Conservation (phyloP, 306 rosid species). For the Gillenia trifoliata region DNA sequence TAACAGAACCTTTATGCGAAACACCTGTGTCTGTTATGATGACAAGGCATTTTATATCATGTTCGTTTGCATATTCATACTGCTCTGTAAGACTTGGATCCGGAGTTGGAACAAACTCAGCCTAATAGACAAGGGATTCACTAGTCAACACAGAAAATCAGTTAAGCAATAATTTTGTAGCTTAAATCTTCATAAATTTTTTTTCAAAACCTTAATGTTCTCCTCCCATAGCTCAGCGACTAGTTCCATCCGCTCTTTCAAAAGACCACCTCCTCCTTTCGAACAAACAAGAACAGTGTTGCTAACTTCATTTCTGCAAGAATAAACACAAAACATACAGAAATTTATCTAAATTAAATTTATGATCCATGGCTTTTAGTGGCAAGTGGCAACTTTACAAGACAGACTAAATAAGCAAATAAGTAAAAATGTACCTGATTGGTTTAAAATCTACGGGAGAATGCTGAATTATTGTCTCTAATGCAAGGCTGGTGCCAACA, state of each 20-base stretch:
- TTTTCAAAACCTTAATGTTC: conserved; percentile 65
- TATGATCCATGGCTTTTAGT: conserved; percentile 2
- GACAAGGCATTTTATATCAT: conserved; percentile 83
- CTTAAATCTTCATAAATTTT: conserved; percentile 9
- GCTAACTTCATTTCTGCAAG: conserved; percentile 64
- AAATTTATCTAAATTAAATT: neutral
- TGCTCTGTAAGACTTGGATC: conserved; percentile 98
- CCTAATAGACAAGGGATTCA: conserved; percentile 45
- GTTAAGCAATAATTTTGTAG: conserved; percentile 1
- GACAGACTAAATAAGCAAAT: conserved; percentile 12
- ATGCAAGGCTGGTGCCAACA: conserved; percentile 88
- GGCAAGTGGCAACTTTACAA: conserved; percentile 11
- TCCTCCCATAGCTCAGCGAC: conserved; percentile 86
- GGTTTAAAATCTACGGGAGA: conserved; percentile 62
- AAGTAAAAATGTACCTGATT: conserved; percentile 39
- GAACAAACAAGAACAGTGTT: conserved; percentile 76
- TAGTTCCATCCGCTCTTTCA: conserved; percentile 82
- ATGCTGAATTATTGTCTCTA: conserved; percentile 85
- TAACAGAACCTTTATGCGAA: conserved; percentile 53
- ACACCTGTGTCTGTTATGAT: conserved; percentile 69
- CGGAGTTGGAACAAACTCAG: conserved; percentile 69
- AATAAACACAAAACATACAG: neutral
- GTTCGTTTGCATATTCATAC: conserved; percentile 91
- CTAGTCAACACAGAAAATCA: conserved; percentile 27
- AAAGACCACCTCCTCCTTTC: conserved; percentile 92